phyloP scores from a whole-genome alignment of 177 flowering plant genomes.

The Telopea speciosissima region DNA sequence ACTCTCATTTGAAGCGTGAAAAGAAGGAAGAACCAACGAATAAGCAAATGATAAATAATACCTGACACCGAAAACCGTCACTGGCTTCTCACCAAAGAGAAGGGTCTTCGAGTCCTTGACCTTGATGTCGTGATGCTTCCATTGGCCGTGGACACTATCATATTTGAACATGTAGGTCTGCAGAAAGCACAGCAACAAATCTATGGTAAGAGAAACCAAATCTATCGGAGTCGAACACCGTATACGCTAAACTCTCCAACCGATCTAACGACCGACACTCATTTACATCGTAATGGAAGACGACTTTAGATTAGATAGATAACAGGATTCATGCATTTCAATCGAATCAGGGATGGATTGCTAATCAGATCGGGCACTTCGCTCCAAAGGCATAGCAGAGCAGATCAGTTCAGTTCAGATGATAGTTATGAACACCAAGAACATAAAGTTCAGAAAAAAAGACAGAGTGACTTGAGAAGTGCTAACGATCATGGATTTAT shows the following conservation, averaged over 20 bases:
- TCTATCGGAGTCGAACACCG: not conserved
- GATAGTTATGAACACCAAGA: no score
- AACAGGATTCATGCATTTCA: no score
- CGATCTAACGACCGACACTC: not conserved
- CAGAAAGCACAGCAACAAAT: constrained; percentile 2
- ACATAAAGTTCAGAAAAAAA: no score
- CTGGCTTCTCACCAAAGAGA: constrained; percentile 76
- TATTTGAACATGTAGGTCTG: constrained; percentile 91
- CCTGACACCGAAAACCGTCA: constrained; percentile 64
- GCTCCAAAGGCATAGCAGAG: no score
- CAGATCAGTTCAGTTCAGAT: not conserved
- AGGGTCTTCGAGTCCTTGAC: constrained; percentile 73
- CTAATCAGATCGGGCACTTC: no score
- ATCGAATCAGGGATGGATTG: no score
- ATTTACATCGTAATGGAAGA: no score
- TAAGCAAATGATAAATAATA: constrained; percentile 7
- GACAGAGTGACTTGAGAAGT: no score
- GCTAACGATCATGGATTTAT: not conserved
- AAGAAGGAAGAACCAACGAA: no score
- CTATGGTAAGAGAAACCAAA: not conserved
- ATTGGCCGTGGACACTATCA: constrained; percentile 72
- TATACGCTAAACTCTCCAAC: not conserved
- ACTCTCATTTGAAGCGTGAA: not conserved
- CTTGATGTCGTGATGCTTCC: constrained; percentile 74
- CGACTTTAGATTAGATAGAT: no score